Conservation (phyloP, 208 protist genomes). For the Trypanosoma vivax region DNA sequence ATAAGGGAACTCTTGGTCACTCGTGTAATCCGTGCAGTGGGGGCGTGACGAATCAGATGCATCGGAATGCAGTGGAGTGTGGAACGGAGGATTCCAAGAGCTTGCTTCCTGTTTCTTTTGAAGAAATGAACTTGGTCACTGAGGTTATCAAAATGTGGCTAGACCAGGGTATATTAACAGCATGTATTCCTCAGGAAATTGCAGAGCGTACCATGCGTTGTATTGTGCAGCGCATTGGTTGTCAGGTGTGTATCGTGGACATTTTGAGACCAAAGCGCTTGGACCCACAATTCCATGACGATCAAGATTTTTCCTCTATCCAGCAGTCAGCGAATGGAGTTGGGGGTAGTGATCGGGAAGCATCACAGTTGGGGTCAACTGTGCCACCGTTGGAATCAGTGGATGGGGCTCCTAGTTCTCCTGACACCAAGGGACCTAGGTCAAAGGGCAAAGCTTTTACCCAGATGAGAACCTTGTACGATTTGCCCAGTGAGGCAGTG, state of each 20-base stretch:
- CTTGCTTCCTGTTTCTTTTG: background rate
- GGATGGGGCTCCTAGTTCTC: no score
- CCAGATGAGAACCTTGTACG: no score
- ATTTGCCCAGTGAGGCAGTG: conserved; percentile 30
- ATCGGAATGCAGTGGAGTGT: no score
- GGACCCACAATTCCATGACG: background rate
- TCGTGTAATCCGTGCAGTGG: no score
- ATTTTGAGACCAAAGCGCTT: conserved; percentile 13
- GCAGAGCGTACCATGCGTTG: conserved; percentile 21
- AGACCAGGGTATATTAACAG: conserved; percentile 1
- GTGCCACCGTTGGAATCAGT: no score
- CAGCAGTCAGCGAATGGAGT: background rate
- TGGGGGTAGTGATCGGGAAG: no score
- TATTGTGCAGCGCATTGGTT: conserved; percentile 33
- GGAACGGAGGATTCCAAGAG: background rate
- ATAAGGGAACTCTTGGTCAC: no score
- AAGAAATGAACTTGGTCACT: background rate
- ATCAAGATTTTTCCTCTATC: background rate
- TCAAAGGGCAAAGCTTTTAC: no score
- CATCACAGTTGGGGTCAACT: no score
- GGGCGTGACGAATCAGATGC: no score
- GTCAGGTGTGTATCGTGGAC: conserved; percentile 32
- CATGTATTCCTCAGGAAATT: conserved; percentile 6
- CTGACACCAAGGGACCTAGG: no score
- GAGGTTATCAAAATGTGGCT: conserved; percentile 8